Conservation (phyloP, 1,284 basidiomycete species). For the Melampsora larici-populina region DNA sequence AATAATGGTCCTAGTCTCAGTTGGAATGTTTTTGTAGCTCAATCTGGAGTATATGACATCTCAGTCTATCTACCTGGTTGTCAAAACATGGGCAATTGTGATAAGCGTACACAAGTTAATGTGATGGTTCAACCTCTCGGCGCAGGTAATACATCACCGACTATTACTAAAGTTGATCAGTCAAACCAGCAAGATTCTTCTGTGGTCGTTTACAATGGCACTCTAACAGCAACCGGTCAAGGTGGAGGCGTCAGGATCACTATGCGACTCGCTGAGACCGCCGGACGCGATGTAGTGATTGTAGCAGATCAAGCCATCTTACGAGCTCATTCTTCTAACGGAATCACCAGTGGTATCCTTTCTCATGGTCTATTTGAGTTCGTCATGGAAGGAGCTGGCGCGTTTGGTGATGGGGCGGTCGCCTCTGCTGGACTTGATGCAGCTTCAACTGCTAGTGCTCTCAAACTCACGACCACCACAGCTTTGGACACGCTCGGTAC, state of each 20-base stretch:
- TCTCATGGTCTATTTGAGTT: neutral
- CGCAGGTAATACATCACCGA: slow-evolving; percentile 61
- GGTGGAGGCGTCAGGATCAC: slow-evolving; percentile 68
- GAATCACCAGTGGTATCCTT: slow-evolving; percentile 33
- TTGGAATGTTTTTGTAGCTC: slow-evolving; percentile 84
- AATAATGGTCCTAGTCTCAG: slow-evolving; percentile 70
- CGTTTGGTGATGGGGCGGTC: slow-evolving; percentile 37
- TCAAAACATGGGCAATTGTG: slow-evolving; percentile 72
- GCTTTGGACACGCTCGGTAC: slow-evolving; percentile 27
- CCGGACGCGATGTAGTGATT: slow-evolving; percentile 63
- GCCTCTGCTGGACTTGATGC: neutral
- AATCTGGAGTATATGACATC: slow-evolving; percentile 78
- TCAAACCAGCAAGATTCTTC: slow-evolving; percentile 66
- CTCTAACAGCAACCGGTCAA: slow-evolving; percentile 67
- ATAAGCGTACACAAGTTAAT: slow-evolving; percentile 72
- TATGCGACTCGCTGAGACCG: slow-evolving; percentile 56
- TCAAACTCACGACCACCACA: slow-evolving; percentile 1
- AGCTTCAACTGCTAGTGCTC: neutral
- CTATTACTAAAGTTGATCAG: slow-evolving; percentile 69
- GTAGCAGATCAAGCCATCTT: slow-evolving; percentile 60
- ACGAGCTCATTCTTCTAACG: slow-evolving; percentile 48
- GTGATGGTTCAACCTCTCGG: slow-evolving; percentile 76
- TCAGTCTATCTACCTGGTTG: slow-evolving; percentile 85
- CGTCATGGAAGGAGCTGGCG: slow-evolving; percentile 13
- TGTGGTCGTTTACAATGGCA: slow-evolving; percentile 72